Percentiles rank a stretch among this genome's conserved stretches.
Conservation (phyloP, 805 yeast species). For the Lipomyces yamanashiensis region DNA sequence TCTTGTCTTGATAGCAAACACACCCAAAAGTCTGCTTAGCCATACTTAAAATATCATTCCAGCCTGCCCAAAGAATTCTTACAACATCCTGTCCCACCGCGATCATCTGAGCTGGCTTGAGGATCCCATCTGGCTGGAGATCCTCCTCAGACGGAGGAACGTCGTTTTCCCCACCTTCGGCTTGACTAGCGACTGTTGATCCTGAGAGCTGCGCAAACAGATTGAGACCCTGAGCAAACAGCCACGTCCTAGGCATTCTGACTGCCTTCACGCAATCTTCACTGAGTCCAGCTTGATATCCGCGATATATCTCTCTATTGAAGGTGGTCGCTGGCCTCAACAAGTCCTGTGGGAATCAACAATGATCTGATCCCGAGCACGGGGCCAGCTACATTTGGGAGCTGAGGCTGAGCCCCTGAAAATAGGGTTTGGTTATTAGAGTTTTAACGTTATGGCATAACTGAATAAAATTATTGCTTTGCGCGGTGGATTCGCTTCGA, state of each 20-base stretch:
- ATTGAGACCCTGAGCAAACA: conserved; percentile 22
- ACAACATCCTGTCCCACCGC: conserved; percentile 11
- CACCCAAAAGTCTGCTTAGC: neutral
- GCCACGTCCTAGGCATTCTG: conserved; percentile 18
- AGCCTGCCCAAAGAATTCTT: conserved; percentile 26
- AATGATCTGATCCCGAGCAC: neutral
- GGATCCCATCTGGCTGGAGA: neutral
- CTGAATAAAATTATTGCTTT: neutral
- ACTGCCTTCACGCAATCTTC: neutral
- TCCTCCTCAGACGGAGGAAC: neutral
- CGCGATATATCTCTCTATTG: too few relatives aligned
- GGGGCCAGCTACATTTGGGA: neutral
- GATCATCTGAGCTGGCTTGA: conserved; percentile 9
- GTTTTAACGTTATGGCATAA: neutral
- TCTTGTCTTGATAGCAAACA: neutral
- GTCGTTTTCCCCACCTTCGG: neutral
- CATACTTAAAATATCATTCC: conserved; percentile 23
- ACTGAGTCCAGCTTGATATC: neutral
- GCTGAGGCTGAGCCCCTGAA: conserved; percentile 12
- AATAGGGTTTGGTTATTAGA: neutral
- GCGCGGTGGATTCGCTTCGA: neutral
- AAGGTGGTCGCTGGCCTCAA: neutral
- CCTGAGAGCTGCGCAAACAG: conserved; percentile 19
- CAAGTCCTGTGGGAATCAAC: neutral
- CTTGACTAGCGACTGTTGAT: neutral